Conservation (phyloP, 2,329 filamentous ascomycete species). For the Fusarium longipes region DNA sequence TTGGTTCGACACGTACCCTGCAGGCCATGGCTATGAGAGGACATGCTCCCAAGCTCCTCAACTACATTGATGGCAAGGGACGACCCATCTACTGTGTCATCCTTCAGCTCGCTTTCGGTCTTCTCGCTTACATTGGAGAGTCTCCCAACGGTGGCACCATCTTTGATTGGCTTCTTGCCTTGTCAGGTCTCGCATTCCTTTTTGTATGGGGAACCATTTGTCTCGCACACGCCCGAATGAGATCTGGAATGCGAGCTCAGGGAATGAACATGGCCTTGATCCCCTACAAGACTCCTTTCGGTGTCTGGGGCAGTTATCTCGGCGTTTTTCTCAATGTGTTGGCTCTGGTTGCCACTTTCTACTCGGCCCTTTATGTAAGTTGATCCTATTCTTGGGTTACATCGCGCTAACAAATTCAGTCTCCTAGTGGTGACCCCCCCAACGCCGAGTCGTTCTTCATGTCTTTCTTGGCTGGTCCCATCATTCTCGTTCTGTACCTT, state of each 20-base stretch:
- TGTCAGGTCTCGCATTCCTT: slow-evolving; percentile 78
- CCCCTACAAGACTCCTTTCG: slow-evolving; percentile 82
- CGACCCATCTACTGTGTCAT: slow-evolving; percentile 80
- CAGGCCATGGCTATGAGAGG: slow-evolving; percentile 88
- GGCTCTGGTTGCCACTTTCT: slow-evolving; percentile 86
- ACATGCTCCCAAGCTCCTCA: slow-evolving; percentile 80
- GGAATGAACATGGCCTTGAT: slow-evolving; percentile 78
- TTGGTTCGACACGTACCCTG: slow-evolving; percentile 89
- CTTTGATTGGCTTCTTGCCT: slow-evolving; percentile 82
- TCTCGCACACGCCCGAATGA: slow-evolving; percentile 89
- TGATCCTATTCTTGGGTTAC: not conserved
- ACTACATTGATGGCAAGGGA: slow-evolving; percentile 84
- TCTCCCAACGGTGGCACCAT: slow-evolving; percentile 68
- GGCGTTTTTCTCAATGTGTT: slow-evolving; percentile 80
- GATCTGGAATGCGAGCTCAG: slow-evolving; percentile 75
- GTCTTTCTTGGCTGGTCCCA: slow-evolving; percentile 74
- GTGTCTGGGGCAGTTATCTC: slow-evolving; percentile 82
- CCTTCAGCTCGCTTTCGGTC: slow-evolving; percentile 73
- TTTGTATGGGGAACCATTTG: slow-evolving; percentile 90
- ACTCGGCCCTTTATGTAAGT: slow-evolving; percentile 61
- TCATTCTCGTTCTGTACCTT: slow-evolving; percentile 74
- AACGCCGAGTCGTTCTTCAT: slow-evolving; percentile 77
- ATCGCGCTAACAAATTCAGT: not conserved
- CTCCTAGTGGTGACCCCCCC: slow-evolving; percentile 72
- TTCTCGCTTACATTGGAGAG: slow-evolving; percentile 82